Evolutionary conservation across 306 rosid genomes (phyloP).

Genomic region (Lathyrus aphaca): DNA sequence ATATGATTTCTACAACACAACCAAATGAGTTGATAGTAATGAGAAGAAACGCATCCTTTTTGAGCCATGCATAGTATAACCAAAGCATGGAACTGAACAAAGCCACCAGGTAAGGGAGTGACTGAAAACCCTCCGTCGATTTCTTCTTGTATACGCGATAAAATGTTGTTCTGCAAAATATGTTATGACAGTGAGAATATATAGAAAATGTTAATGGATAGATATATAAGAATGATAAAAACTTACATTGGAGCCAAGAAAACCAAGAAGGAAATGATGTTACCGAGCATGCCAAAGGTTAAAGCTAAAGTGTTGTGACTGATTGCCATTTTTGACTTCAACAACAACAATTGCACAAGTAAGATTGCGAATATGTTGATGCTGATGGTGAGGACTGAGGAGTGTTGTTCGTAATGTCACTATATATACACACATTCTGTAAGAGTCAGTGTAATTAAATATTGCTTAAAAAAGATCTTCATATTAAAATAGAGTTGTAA

Average conservation of each 20-base stretch:
- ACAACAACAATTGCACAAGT: constrained; percentile 12
- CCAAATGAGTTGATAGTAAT: constrained; percentile 88
- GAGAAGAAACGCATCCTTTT: constrained; percentile 63
- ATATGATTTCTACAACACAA: constrained; percentile 58
- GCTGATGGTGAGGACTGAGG: constrained; percentile 29
- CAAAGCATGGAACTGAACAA: constrained; percentile 81
- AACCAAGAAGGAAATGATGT: constrained; percentile 78
- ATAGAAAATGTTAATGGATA: neutral
- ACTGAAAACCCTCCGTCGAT: constrained; percentile 80
- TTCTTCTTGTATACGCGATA: constrained; percentile 69
- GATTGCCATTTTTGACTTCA: constrained; percentile 41
- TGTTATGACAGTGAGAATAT: neutral
- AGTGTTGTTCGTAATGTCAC: constrained; percentile 16
- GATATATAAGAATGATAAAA: neutral
- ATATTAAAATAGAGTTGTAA: neutral
- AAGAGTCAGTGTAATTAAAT: neutral
- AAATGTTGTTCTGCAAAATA: constrained; percentile 68
- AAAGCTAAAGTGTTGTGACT: constrained; percentile 54
- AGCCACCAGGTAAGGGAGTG: constrained; percentile 82
- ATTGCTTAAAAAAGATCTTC: neutral
- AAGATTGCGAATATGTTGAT: constrained; percentile 36
- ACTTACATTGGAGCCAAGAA: constrained; percentile 93
- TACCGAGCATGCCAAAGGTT: constrained; percentile 83
- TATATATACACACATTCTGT: constrained; percentile 33
- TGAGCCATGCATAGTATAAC: constrained; percentile 71